Conservation (phyloP, 1,284 basidiomycete genomes). For the Thelephora terrestris region DNA sequence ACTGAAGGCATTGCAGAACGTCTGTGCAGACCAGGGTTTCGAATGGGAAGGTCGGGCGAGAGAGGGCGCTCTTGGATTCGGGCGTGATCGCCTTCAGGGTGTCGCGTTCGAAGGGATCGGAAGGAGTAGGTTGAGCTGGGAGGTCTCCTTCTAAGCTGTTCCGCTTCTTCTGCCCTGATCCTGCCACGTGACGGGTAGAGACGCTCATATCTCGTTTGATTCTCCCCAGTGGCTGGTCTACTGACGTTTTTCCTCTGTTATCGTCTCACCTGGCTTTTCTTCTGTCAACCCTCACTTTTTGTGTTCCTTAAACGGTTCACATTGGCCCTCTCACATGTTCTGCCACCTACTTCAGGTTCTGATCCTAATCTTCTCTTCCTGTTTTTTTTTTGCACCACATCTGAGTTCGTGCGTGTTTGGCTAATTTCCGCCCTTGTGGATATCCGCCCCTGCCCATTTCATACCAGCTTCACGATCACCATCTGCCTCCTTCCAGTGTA, state of each 20-base stretch:
- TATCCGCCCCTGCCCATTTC: neutral
- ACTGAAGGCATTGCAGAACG: conserved; percentile 46
- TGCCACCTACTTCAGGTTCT: conserved; percentile 5
- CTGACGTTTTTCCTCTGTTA: neutral
- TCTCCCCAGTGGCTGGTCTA: conserved; percentile 1
- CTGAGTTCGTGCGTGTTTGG: neutral
- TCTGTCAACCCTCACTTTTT: conserved; percentile 3
- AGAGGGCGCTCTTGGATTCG: conserved; percentile 37
- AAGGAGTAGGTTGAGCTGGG: conserved; percentile 36
- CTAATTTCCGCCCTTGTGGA: neutral
- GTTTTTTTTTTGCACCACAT: neutral
- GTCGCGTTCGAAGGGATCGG: conserved; percentile 51
- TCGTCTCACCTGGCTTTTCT: conserved; percentile 4
- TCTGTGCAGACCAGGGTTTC: conserved; percentile 29
- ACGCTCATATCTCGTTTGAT: conserved; percentile 3
- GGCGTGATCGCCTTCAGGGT: conserved; percentile 44
- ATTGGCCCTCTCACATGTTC: conserved; percentile 5
- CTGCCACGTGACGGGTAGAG: conserved; percentile 1
- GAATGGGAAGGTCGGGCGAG: conserved; percentile 36
- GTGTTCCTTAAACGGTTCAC: conserved; percentile 5
- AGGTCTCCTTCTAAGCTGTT: conserved; percentile 12
- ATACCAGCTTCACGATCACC: neutral
- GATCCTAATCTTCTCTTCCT: conserved; percentile 1
- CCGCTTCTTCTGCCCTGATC: conserved; percentile 1
- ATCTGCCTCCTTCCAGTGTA: neutral